phyloP scores from a whole-genome alignment of 257 asterid genomes.

The Orobanche coerulescens region DNA sequence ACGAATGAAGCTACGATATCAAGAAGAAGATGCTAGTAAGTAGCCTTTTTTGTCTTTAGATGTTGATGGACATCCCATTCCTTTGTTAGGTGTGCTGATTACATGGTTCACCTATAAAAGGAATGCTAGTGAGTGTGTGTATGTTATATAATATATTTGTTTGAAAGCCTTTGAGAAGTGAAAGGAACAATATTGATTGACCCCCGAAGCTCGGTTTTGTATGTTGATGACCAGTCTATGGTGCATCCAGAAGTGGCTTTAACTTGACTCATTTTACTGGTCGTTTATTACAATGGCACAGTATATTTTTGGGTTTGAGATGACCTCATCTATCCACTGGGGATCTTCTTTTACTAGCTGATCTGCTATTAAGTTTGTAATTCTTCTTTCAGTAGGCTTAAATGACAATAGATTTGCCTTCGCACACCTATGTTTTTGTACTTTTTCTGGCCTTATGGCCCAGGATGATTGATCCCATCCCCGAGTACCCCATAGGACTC shows the following conservation, averaged over 20 bases:
- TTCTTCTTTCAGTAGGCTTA: not conserved
- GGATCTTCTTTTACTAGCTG: not conserved
- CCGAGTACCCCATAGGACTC: too few relatives aligned
- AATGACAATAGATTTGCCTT: not conserved
- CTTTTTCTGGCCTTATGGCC: too few relatives aligned
- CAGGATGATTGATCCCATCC: too few relatives aligned
- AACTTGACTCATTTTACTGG: not conserved
- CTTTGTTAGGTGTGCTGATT: not conserved
- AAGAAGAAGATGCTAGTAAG: conserved; percentile 64
- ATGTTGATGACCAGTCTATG: not conserved
- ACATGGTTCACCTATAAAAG: not conserved
- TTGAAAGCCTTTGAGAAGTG: not conserved
- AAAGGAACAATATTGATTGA: not conserved
- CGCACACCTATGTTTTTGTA: not conserved
- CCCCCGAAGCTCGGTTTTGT: not conserved
- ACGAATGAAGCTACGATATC: conserved; percentile 48
- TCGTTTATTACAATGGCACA: not conserved
- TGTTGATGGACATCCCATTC: not conserved
- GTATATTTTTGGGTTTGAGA: not conserved
- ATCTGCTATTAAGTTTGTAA: not conserved
- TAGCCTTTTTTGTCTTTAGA: conserved; percentile 19
- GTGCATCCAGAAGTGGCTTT: not conserved
- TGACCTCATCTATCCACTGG: not conserved
- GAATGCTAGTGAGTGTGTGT: not conserved
- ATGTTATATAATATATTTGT: not conserved